These are phyloP conservation scores for Xerocomellus intermedius DNA, from an alignment of 768 basidiomycete genomes.

Conservation along the genomic window DNA sequence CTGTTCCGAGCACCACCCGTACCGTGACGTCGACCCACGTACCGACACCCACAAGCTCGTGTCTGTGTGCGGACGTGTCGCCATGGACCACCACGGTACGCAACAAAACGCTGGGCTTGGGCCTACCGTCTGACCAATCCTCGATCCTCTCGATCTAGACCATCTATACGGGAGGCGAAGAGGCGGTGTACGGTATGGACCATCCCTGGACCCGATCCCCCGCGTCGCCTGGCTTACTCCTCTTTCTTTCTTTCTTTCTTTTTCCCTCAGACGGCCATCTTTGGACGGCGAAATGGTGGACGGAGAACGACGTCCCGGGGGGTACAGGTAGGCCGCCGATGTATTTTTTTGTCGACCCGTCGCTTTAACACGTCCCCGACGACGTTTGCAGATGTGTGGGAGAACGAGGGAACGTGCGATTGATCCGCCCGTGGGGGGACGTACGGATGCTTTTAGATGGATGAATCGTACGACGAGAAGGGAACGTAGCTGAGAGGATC, in stretches of 20 bases:
- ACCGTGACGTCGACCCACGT: neutral
- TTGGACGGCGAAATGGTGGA: constrained; percentile 56
- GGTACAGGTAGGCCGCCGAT: constrained; percentile 17
- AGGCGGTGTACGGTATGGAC: constrained; percentile 41
- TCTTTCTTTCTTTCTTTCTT: neutral
- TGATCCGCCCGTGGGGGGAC: constrained; percentile 1
- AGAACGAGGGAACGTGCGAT: constrained; percentile 33
- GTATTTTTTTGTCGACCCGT: neutral
- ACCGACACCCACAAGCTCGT: constrained; percentile 22
- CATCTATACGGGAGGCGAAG: constrained; percentile 39
- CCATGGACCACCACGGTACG: constrained; percentile 39
- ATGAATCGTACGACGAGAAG: no score
- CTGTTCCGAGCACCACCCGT: constrained; percentile 20
- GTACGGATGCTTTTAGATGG: no score
- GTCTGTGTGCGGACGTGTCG: constrained; percentile 41
- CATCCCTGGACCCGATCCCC: neutral
- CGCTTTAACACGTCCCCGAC: neutral
- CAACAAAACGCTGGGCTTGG: neutral
- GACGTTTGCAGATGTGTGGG: constrained; percentile 32
- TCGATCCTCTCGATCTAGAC: neutral
- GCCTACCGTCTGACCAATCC: neutral
- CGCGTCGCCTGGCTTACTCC: neutral
- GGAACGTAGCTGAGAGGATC: neutral
- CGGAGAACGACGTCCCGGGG: constrained; percentile 37
- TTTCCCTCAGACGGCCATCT: constrained; percentile 38